Evolutionary conservation across 2,329 filamentous ascomycete species (phyloP).

Genomic region (Bipolaris gigantea): DNA sequence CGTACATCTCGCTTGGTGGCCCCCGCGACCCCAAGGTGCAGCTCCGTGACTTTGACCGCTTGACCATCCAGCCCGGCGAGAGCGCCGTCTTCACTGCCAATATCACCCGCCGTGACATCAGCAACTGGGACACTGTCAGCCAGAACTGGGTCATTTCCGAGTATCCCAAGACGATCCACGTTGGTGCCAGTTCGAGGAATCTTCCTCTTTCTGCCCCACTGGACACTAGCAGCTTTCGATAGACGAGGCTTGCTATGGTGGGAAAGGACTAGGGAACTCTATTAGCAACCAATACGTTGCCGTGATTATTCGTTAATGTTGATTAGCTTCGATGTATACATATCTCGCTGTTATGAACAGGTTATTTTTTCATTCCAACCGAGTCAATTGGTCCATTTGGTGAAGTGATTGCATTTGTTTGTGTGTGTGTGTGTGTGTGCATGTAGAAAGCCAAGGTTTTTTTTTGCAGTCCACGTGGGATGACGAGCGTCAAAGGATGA

Average conservation of each 20-base stretch:
- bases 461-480: not conserved
- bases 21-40: slow-evolving; percentile 66
- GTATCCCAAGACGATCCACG: slow-evolving; percentile 62
- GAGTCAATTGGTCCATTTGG: not conserved
- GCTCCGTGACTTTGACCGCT: slow-evolving; percentile 79
- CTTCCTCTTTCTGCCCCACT: slow-evolving; percentile 51
- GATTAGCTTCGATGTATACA: not conserved
- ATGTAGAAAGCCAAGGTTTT: not conserved
- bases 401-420: not conserved
- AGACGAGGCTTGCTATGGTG: not conserved
- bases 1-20: slow-evolving; percentile 79
- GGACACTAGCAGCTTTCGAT: slow-evolving; percentile 21
- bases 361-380: not conserved
- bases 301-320: slow-evolving; percentile 7
- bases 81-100: slow-evolving; percentile 66
- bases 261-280: not conserved
- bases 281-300: not conserved
- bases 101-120: slow-evolving; percentile 78
- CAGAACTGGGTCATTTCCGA: slow-evolving; percentile 79
- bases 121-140: slow-evolving; percentile 77
- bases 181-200: slow-evolving; percentile 62
- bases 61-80: slow-evolving; percentile 71
- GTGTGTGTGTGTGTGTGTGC: too few species aligned
- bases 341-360: not conserved
- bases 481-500: not conserved